Evolutionary conservation across 768 basidiomycete genomes (phyloP), one percentile per base, ranked within the genome.

Genomic region (Tylopilus felleus): DNA sequence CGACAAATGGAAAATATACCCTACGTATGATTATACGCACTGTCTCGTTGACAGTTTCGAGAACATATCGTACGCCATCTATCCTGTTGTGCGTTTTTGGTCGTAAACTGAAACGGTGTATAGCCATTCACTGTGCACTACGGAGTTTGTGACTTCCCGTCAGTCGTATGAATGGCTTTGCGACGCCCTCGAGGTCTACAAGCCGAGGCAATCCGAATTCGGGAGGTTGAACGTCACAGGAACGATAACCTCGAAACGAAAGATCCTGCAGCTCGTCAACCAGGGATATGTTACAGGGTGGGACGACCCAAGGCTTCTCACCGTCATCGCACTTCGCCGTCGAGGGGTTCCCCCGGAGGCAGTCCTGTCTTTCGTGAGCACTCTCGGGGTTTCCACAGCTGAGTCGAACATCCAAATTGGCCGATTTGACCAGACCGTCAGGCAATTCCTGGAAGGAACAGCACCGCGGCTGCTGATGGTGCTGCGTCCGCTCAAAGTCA

Each of bases 111-210:
- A 51, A 33, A 3, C 10, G 47, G 42, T 19, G 5, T 28, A 10
- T 42, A 98, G 96, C 23, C 97, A 99, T 75, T 98, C 97, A 1
- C 78, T 99, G 7, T 99, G 97, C 65, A 99, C 97, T 1, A 84
- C 83, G 36, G 97, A 99, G 71, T 99, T 99, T 70, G 86, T 98
- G 62, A 84, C 86, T 21, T 94, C 97, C 3, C 89, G 97, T 51
- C 90, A 93, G 66, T 97, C 97, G 0, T 98, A 99, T 69, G 97
- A 99, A 65, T 99, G 97, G 97, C 81, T 99, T 13, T 99, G 97
- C 64, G 96, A 99, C 67, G 93, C 91, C 3, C 77, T 98, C n/a
- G 91, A 90, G 57, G 88, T 98, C 3, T 99, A 98, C 79, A 97
- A 94, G 69, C 95, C 97, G 21, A 86, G 85, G 53, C 97, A 99